phyloP scores from a whole-genome alignment of 2,329 filamentous ascomycete species.

The Aureobasidium melanogenum region DNA sequence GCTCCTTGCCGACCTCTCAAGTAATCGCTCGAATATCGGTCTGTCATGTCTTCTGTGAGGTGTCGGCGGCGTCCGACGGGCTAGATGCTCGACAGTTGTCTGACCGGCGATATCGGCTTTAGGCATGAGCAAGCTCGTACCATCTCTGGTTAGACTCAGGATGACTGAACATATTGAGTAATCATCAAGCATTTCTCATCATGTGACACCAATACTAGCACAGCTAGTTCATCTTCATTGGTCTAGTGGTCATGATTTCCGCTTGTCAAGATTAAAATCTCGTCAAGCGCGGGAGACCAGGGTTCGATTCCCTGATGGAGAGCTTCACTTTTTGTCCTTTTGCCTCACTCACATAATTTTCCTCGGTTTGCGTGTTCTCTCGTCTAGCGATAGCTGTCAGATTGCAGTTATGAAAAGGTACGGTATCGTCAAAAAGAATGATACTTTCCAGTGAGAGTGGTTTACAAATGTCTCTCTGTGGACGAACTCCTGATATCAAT shows the following conservation, averaged over 20 bases:
- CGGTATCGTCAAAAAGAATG: background rate
- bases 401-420: background rate
- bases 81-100: background rate
- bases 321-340: background rate
- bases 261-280: background rate
- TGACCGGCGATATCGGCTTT: background rate
- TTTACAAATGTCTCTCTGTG: background rate
- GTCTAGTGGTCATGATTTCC: conserved; percentile 7
- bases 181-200: background rate
- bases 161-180: too few relatives aligned
- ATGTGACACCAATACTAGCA: background rate
- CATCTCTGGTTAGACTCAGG: too few relatives aligned
- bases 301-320: conserved; percentile 6
- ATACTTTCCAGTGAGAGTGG: background rate
- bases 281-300: conserved; percentile 5
- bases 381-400: background rate
- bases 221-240: background rate
- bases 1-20: background rate
- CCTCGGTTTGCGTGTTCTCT: background rate
- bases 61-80: conserved; percentile 4
- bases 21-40: conserved; percentile 1
- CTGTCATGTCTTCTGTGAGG: background rate
- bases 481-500: background rate
- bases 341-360: background rate
- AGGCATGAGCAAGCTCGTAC: background rate